Evolutionary conservation across 495 filamentous ascomycete genomes (phyloP).

Genomic region (Annulohypoxylon maeteangense): DNA sequence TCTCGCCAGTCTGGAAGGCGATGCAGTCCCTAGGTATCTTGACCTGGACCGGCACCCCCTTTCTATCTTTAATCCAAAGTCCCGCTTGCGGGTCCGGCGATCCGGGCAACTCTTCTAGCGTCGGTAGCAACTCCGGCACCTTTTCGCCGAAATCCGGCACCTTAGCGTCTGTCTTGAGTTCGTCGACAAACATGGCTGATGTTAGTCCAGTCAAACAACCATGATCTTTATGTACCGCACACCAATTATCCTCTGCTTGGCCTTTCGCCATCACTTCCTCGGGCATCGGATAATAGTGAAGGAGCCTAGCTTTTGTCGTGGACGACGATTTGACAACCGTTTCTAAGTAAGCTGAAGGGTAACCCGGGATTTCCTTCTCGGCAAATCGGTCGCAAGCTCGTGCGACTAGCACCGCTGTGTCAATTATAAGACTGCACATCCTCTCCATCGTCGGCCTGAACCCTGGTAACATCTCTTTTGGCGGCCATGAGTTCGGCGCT

Average conservation of each 20-base stretch:
- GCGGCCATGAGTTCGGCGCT: slow-evolving; percentile 85
- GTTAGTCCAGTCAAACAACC: slow-evolving; percentile 95
- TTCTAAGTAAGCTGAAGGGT: slow-evolving; percentile 82
- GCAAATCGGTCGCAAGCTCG: slow-evolving; percentile 89
- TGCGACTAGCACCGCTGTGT: slow-evolving; percentile 87
- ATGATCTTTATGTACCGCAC: slow-evolving; percentile 92
- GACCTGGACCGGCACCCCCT: slow-evolving; percentile 81
- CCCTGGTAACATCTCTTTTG: slow-evolving; percentile 69
- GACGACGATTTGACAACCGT: slow-evolving; percentile 83
- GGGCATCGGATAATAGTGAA: slow-evolving; percentile 89
- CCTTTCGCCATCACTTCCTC: slow-evolving; percentile 37
- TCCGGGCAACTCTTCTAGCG: slow-evolving; percentile 72
- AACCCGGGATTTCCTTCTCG: slow-evolving; percentile 75
- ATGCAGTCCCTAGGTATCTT: slow-evolving; percentile 90
- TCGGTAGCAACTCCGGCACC: slow-evolving; percentile 51
- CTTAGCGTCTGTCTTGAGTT: slow-evolving; percentile 63
- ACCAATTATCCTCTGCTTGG: slow-evolving; percentile 89
- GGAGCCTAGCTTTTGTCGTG: slow-evolving; percentile 89
- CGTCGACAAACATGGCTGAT: slow-evolving; percentile 95
- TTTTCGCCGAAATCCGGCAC: slow-evolving; percentile 49
- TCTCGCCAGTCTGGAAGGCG: slow-evolving; percentile 95
- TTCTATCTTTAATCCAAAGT: slow-evolving; percentile 89
- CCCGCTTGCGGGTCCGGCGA: slow-evolving; percentile 87
- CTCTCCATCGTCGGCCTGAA: slow-evolving; percentile 78
- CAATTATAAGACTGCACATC: slow-evolving; percentile 86